Conservation (phyloP, 352 stramenopile species). For the Aphanomyces cochlioides region DNA sequence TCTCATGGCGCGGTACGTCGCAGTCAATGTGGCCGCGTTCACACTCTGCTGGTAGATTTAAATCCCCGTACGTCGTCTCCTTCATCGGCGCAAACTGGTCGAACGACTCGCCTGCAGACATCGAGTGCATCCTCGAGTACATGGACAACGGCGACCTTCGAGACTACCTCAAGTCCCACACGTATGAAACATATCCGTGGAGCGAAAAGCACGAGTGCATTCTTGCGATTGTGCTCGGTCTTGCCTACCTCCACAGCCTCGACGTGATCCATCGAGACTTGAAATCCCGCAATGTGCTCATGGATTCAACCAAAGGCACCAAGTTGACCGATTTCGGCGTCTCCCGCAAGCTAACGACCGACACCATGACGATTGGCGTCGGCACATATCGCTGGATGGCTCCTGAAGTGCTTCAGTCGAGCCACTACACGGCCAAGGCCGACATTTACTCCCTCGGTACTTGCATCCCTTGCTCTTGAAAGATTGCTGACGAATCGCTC, state of each 20-base stretch:
- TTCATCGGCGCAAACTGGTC: neutral
- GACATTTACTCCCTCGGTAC: slow-evolving; percentile 24
- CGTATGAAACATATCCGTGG: neutral
- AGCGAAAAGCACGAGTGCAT: neutral
- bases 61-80: slow-evolving; percentile 2
- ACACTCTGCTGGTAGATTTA: slow-evolving; percentile 8
- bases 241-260: neutral
- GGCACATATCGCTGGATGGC: slow-evolving; percentile 18
- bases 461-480: neutral
- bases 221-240: neutral
- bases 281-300: slow-evolving; percentile 22
- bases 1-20: slow-evolving; percentile 20
- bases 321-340: slow-evolving; percentile 17
- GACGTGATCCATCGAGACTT: slow-evolving; percentile 26
- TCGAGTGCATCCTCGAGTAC: slow-evolving; percentile 15
- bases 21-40: neutral
- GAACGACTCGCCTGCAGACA: neutral
- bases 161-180: neutral
- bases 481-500: neutral
- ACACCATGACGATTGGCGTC: slow-evolving; percentile 17
- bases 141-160: slow-evolving; percentile 29
- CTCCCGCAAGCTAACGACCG: neutral
- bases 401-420: slow-evolving; percentile 20
- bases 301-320: slow-evolving; percentile 13
- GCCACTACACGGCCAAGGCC: slow-evolving; percentile 16